Percentiles rank a stretch among this genome's conserved stretches.
phyloP scores from a whole-genome alignment of 768 basidiomycete genomes.

The Russula sp. region DNA sequence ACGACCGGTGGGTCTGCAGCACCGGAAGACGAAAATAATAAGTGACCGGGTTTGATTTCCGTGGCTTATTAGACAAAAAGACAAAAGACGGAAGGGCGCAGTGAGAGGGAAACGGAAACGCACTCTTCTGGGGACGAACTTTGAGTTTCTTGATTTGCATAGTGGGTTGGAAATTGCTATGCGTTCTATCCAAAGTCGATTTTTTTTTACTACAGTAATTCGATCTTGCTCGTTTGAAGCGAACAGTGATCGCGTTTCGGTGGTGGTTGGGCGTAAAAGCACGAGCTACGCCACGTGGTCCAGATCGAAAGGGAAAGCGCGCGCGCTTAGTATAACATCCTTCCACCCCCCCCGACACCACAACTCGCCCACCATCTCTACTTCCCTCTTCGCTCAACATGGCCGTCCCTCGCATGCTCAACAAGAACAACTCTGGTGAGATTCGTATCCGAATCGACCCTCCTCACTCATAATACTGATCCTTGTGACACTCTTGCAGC shows the following conservation, averaged over 20 bases:
- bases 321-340: background rate
- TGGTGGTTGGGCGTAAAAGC: no score
- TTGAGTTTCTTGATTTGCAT: conserved; percentile 72
- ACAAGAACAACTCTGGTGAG: conserved; percentile 86
- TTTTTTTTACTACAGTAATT: background rate
- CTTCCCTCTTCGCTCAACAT: conserved; percentile 15
- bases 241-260: background rate
- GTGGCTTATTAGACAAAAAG: conserved; percentile 8
- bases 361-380: background rate
- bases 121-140: conserved; percentile 72
- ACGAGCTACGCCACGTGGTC: background rate
- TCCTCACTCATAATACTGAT: no score
- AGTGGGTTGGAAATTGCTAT: background rate
- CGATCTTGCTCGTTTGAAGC: no score
- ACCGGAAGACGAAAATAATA: conserved; percentile 35
- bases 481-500: conserved; percentile 41
- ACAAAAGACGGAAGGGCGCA: background rate
- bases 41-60: conserved; percentile 28
- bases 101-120: conserved; percentile 16
- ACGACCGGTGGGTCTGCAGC: conserved; percentile 40
- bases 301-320: background rate
- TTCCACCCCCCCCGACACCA: background rate
- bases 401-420: conserved; percentile 41
- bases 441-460: background rate
- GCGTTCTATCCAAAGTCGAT: background rate